phyloP scores from a whole-genome alignment of 2,329 filamentous ascomycete species.

The Aureobasidium musti region DNA sequence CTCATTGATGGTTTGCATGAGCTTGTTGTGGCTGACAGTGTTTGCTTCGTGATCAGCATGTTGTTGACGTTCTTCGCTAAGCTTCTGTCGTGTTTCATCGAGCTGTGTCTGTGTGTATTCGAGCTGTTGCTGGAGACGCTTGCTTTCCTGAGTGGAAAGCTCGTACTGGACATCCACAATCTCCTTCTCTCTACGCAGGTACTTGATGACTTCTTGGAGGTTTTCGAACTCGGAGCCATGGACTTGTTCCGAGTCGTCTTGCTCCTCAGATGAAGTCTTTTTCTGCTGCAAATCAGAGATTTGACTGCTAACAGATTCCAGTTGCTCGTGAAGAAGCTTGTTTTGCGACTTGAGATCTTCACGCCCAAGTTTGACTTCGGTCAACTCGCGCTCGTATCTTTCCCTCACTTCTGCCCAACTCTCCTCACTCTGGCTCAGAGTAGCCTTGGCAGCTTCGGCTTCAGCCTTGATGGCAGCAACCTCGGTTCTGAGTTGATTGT shows the following conservation, averaged over 20 bases:
- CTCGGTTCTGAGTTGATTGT: slow-evolving; percentile 79
- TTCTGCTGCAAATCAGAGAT: slow-evolving; percentile 82
- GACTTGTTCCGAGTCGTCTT: slow-evolving; percentile 50
- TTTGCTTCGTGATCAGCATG: slow-evolving; percentile 72
- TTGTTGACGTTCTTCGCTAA: slow-evolving; percentile 82
- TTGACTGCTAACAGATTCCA: slow-evolving; percentile 74
- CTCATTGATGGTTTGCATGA: slow-evolving; percentile 94
- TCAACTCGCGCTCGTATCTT: slow-evolving; percentile 79
- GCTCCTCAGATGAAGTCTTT: slow-evolving; percentile 59
- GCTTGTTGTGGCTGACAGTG: slow-evolving; percentile 78
- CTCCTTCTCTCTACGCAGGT: slow-evolving; percentile 92
- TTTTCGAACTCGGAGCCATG: slow-evolving; percentile 56
- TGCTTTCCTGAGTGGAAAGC: slow-evolving; percentile 81
- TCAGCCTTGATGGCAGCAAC: slow-evolving; percentile 74
- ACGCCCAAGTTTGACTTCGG: slow-evolving; percentile 73
- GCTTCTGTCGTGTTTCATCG: slow-evolving; percentile 82
- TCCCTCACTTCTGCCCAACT: slow-evolving; percentile 85
- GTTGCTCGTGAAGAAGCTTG: slow-evolving; percentile 82
- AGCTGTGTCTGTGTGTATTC: slow-evolving; percentile 85
- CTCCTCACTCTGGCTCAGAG: slow-evolving; percentile 75
- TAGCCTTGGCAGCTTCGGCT: slow-evolving; percentile 79
- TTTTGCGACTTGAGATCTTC: slow-evolving; percentile 89
- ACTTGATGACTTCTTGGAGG: slow-evolving; percentile 86
- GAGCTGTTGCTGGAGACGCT: slow-evolving; percentile 85
- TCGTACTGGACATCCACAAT: slow-evolving; percentile 97